Evolutionary conservation across 2,329 filamentous ascomycete genomes (phyloP).

Genomic region (Furcasterigmium furcatum): DNA sequence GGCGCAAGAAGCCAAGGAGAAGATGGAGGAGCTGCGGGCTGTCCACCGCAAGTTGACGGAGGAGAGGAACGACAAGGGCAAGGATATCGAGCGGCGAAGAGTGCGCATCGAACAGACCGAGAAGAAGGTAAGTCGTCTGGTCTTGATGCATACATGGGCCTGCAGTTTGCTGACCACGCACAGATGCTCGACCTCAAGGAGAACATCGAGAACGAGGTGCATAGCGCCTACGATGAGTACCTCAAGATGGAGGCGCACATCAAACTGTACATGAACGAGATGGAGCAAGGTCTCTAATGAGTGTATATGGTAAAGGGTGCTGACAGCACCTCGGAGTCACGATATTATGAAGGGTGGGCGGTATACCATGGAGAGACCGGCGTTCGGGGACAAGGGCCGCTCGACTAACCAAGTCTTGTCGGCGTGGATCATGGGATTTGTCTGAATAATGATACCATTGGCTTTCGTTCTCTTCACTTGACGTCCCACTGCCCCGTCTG

Average conservation of each 20-base stretch:
- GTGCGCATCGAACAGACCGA: slow-evolving; percentile 98
- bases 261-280: slow-evolving; percentile 96
- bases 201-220: slow-evolving; percentile 92
- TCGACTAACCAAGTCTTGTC: not conserved
- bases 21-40: slow-evolving; percentile 84
- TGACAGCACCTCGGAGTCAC: slow-evolving; percentile 5
- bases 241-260: slow-evolving; percentile 97
- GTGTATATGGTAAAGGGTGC: not conserved
- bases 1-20: slow-evolving; percentile 74
- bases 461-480: not conserved
- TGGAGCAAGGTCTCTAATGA: slow-evolving; percentile 66
- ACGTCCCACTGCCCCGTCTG: slow-evolving; percentile 29
- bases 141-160: too few relatives aligned
- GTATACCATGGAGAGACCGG: slow-evolving; percentile 33
- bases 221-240: slow-evolving; percentile 88
- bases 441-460: not conserved
- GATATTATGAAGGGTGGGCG: slow-evolving; percentile 7
- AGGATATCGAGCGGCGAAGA: slow-evolving; percentile 86
- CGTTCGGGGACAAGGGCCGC: slow-evolving; percentile 26
- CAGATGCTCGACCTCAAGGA: slow-evolving; percentile 98
- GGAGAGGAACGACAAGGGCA: slow-evolving; percentile 81
- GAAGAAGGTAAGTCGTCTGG: slow-evolving; percentile 74
- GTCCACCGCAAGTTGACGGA: slow-evolving; percentile 79
- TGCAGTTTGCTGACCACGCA: slow-evolving; percentile 9
- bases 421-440: not conserved